phyloP scores from a whole-genome alignment of 495 filamentous ascomycete genomes.

The Peziza echinospora region DNA sequence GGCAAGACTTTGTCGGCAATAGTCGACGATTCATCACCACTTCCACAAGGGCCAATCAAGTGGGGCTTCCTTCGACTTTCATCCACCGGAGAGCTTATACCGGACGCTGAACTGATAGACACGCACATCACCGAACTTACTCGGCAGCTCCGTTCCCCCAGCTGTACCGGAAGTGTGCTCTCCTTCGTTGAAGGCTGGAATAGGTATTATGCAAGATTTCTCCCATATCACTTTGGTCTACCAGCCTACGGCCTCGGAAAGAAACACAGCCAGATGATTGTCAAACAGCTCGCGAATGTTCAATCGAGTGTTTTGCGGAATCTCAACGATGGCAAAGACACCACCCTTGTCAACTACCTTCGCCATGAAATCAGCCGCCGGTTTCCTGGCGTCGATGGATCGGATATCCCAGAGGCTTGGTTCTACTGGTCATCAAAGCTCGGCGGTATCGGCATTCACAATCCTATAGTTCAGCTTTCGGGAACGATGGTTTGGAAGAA shows the following conservation, averaged over 20 bases:
- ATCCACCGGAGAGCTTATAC: constrained; percentile 33
- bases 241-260: constrained; percentile 41
- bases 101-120: constrained; percentile 40
- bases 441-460: constrained; percentile 20
- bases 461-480: constrained; percentile 16
- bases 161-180: constrained; percentile 30
- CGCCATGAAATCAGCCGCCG: constrained; percentile 30
- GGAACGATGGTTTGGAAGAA: constrained; percentile 7
- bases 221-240: constrained; percentile 42
- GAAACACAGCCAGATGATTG: constrained; percentile 40
- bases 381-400: constrained; percentile 25
- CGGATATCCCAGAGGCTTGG: constrained; percentile 42
- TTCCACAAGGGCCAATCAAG: constrained; percentile 37
- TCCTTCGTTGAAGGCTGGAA: constrained; percentile 46
- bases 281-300: constrained; percentile 36
- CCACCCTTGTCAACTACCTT: constrained; percentile 37
- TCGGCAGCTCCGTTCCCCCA: constrained; percentile 31
- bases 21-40: constrained; percentile 5
- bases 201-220: constrained; percentile 40
- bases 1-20: constrained; percentile 4
- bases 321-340: constrained; percentile 15
- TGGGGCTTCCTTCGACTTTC: constrained; percentile 47
- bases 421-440: constrained; percentile 29
- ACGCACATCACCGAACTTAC: constrained; percentile 38
- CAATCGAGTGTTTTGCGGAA: constrained; percentile 20